Conservation (phyloP, 2,329 filamentous ascomycete genomes). For the Nemania sp. region DNA sequence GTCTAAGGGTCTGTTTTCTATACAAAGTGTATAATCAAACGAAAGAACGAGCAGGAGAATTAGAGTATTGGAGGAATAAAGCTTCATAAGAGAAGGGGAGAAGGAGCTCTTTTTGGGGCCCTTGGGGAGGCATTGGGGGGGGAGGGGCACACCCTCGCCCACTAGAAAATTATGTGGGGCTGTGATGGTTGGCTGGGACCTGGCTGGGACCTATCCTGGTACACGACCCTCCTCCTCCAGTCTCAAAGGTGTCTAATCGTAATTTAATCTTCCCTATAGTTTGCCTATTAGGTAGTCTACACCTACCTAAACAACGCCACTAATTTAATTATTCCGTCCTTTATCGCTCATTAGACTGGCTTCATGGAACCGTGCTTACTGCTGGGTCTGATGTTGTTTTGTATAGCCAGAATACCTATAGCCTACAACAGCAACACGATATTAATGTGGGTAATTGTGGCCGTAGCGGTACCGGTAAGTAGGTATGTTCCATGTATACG, state of each 20-base stretch:
- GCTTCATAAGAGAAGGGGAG: slow-evolving; percentile 32
- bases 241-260: slow-evolving; percentile 24
- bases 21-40: slow-evolving; percentile 18
- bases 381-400: not conserved
- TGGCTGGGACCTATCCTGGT: slow-evolving; percentile 7
- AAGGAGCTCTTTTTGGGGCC: slow-evolving; percentile 34
- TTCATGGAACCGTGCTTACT: not conserved
- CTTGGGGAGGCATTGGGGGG: slow-evolving; percentile 24
- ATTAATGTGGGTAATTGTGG: not conserved
- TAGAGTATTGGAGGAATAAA: slow-evolving; percentile 30
- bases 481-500: not conserved
- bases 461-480: not conserved
- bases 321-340: slow-evolving; percentile 17
- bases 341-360: not conserved
- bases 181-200: slow-evolving; percentile 14
- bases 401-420: not conserved
- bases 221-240: slow-evolving; percentile 15
- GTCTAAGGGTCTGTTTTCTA: slow-evolving; percentile 20
- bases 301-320: slow-evolving; percentile 5
- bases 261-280: slow-evolving; percentile 31
- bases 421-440: not conserved
- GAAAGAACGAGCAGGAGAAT: slow-evolving; percentile 20
- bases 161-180: slow-evolving; percentile 36
- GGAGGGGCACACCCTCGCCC: slow-evolving; percentile 35
- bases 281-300: slow-evolving; percentile 10